These are phyloP conservation scores for Ambrosia hybrid DNA, from an alignment of 140 eudicot species.

Conservation along the genomic window DNA sequence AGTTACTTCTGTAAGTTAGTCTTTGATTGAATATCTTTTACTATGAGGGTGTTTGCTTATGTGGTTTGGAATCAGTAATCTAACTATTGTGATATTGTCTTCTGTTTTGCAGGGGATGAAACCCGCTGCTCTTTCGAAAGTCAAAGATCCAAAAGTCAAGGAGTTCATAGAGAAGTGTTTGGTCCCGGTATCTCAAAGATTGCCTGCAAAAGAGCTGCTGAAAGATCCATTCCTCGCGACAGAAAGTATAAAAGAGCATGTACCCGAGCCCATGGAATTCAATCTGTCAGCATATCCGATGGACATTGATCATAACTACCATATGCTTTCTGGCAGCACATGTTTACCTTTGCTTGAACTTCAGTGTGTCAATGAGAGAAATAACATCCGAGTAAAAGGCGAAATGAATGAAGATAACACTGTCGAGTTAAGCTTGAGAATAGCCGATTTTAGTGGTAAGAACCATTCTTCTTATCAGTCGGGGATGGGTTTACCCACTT, in stretches of 20 bases:
- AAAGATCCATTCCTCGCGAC: slow-evolving; percentile 44
- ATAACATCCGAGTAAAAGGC: slow-evolving; percentile 50
- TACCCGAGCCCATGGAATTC: slow-evolving; percentile 22
- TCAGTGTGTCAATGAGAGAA: slow-evolving; percentile 35
- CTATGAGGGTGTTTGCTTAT: no score
- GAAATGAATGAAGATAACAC: slow-evolving; percentile 42
- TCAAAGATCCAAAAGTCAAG: slow-evolving; percentile 43
- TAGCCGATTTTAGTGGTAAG: slow-evolving; percentile 45
- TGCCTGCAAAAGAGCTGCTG: slow-evolving; percentile 50
- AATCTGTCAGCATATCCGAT: slow-evolving; percentile 38
- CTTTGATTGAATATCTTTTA: no score
- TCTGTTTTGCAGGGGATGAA: slow-evolving; percentile 11
- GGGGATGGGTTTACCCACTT: not conserved
- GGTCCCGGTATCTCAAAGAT: slow-evolving; percentile 37
- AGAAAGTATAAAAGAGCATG: slow-evolving; percentile 30
- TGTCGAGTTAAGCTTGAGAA: slow-evolving; percentile 40
- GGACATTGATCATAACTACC: slow-evolving; percentile 50
- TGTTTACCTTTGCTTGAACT: slow-evolving; percentile 30
- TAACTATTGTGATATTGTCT: no score
- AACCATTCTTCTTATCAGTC: not conserved
- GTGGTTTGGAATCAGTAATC: no score
- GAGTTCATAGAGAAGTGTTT: slow-evolving; percentile 50
- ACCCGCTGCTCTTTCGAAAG: slow-evolving; percentile 39
- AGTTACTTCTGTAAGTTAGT: slow-evolving; percentile 30
- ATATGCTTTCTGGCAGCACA: slow-evolving; percentile 32